Percentiles rank a stretch among this genome's conserved stretches.
Evolutionary conservation across 192 early-diverging fungal genomes (phyloP).

Genomic region (Coemansia sp.): DNA sequence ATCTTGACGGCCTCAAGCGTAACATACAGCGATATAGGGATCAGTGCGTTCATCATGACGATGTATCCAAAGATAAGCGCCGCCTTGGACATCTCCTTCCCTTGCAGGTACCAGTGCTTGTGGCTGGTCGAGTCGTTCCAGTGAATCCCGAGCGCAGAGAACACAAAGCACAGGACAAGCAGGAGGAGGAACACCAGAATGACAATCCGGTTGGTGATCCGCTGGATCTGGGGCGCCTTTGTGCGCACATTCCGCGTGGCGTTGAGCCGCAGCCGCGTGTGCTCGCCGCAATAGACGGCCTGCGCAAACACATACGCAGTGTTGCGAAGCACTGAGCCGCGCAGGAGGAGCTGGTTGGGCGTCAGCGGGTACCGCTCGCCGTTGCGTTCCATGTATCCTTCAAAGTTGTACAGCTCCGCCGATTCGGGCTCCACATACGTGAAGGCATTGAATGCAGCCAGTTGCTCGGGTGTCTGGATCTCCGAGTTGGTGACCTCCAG

Average conservation of each 20-base stretch:
- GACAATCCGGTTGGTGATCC: slow-evolving; percentile 76
- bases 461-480: slow-evolving; percentile 54
- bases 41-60: slow-evolving; percentile 81
- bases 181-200: slow-evolving; percentile 65
- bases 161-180: slow-evolving; percentile 58
- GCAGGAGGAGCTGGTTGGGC: slow-evolving; percentile 76
- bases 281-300: slow-evolving; percentile 71
- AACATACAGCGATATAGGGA: slow-evolving; percentile 87
- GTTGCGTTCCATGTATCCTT: slow-evolving; percentile 70
- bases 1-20: slow-evolving; percentile 84
- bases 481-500: slow-evolving; percentile 60
- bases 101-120: slow-evolving; percentile 59
- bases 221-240: slow-evolving; percentile 74
- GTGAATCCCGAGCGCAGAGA: slow-evolving; percentile 55
- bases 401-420: slow-evolving; percentile 80
- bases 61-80: slow-evolving; percentile 66
- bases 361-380: slow-evolving; percentile 66
- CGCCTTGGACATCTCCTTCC: slow-evolving; percentile 20
- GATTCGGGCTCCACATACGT: slow-evolving; percentile 73
- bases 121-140: slow-evolving; percentile 41
- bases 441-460: slow-evolving; percentile 41
- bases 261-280: slow-evolving; percentile 70
- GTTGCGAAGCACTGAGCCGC: slow-evolving; percentile 83
- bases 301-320: slow-evolving; percentile 77
- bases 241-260: slow-evolving; percentile 70